Evolutionary conservation across 2,329 filamentous ascomycete species (phyloP).

Genomic region (Colletotrichum melonis): DNA sequence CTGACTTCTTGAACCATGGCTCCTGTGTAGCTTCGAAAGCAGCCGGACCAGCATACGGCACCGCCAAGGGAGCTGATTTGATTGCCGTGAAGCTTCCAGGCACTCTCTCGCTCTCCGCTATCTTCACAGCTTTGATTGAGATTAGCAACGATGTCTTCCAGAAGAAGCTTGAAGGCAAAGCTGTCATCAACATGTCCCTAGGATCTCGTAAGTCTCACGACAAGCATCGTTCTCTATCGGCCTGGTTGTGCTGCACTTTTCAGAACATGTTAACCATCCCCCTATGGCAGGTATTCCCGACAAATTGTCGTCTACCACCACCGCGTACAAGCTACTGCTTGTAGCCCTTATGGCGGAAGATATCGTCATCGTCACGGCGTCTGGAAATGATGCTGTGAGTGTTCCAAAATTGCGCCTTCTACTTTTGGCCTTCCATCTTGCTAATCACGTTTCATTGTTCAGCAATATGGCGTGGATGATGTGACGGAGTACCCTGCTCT

Average conservation of each 20-base stretch:
- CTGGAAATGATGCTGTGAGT: conserved; percentile 13
- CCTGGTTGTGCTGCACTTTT: neutral
- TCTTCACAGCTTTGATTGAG: neutral
- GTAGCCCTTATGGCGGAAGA: conserved; percentile 14
- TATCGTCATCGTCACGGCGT: conserved; percentile 12
- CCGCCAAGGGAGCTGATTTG: conserved; percentile 19
- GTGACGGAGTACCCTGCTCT: conserved; percentile 12
- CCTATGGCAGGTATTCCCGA: neutral
- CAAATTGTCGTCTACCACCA: neutral
- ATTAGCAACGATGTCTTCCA: conserved; percentile 5
- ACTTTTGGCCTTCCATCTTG: no score
- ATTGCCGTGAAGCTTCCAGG: neutral
- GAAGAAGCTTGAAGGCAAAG: conserved; percentile 7
- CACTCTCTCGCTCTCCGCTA: neutral
- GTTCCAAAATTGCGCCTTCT: no score
- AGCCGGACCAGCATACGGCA: conserved; percentile 8
- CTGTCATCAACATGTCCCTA: neutral
- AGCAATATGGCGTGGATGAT: neutral
- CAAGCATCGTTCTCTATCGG: no score
- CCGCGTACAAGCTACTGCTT: conserved; percentile 1
- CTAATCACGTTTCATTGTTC: no score
- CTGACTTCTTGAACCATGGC: neutral
- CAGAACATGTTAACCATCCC: neutral
- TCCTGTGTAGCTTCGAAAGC: conserved; percentile 23
- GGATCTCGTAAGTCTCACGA: neutral